phyloP scores from a whole-genome alignment of 2,329 filamentous ascomycete genomes.

The Fusarium keratoplasticum region DNA sequence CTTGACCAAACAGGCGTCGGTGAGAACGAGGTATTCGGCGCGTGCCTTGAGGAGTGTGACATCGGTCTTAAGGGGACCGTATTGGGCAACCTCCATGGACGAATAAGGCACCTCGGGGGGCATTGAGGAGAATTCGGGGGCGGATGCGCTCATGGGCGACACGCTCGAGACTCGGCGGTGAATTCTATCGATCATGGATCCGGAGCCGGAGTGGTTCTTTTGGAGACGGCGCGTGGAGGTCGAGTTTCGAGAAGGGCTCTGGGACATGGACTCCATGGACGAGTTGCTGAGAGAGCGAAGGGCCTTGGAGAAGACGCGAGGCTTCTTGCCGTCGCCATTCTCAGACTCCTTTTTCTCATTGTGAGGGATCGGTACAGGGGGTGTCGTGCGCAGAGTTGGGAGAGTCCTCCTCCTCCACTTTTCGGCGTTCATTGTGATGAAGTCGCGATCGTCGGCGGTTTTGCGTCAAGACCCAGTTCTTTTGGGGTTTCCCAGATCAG shows the following conservation, averaged over 20 bases:
- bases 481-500: slow-evolving; percentile 11
- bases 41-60: slow-evolving; percentile 61
- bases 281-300: slow-evolving; percentile 55
- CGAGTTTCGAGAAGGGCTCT: slow-evolving; percentile 46
- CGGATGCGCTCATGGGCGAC: slow-evolving; percentile 47
- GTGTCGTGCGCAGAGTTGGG: slow-evolving; percentile 43
- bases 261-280: slow-evolving; percentile 54
- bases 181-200: slow-evolving; percentile 56
- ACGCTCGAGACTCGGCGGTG: slow-evolving; percentile 56
- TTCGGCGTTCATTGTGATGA: slow-evolving; percentile 46
- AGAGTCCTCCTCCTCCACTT: slow-evolving; percentile 52
- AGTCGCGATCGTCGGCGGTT: not conserved
- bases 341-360: slow-evolving; percentile 38
- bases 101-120: slow-evolving; percentile 49
- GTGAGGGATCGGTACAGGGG: slow-evolving; percentile 36
- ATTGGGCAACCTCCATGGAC: slow-evolving; percentile 56
- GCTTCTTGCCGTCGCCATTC: slow-evolving; percentile 48
- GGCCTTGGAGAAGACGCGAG: slow-evolving; percentile 51
- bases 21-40: slow-evolving; percentile 64
- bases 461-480: slow-evolving; percentile 6
- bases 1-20: slow-evolving; percentile 62
- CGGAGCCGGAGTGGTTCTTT: slow-evolving; percentile 53
- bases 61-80: slow-evolving; percentile 62
- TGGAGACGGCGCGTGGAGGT: slow-evolving; percentile 50
- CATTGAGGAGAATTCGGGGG: slow-evolving; percentile 45